These are phyloP conservation scores for Sporisorium reilianum DNA, from an alignment of 1,284 basidiomycete species.

Conservation along the genomic window DNA sequence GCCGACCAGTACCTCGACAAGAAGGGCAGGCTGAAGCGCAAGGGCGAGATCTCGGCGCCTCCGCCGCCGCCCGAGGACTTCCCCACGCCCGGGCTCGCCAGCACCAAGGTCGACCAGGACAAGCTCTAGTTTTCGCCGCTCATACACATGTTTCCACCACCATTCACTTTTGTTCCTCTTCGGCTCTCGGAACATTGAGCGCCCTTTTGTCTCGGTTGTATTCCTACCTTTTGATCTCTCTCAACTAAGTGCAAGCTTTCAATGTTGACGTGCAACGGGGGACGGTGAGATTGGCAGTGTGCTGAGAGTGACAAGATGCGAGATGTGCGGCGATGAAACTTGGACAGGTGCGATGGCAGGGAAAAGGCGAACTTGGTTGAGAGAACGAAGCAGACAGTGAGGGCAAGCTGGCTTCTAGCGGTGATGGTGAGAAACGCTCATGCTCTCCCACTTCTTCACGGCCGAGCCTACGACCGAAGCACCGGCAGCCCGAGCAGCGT, in stretches of 20 bases:
- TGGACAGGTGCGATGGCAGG: too few relatives aligned
- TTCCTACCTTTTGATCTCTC: constrained; percentile 1
- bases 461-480: constrained; percentile 40
- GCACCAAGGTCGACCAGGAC: constrained; percentile 19
- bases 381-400: too few relatives aligned
- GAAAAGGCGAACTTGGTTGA: too few relatives aligned
- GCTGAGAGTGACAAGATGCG: background rate
- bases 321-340: too few relatives aligned
- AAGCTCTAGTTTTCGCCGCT: constrained; percentile 6
- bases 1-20: constrained; percentile 69
- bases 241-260: background rate
- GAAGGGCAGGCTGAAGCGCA: constrained; percentile 58
- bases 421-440: constrained; percentile 16
- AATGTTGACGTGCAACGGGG: background rate
- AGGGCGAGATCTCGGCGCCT: constrained; percentile 62
- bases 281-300: background rate
- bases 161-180: constrained; percentile 10
- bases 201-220: constrained; percentile 4
- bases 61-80: constrained; percentile 63
- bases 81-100: constrained; percentile 55
- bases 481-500: background rate
- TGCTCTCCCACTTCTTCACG: constrained; percentile 49
- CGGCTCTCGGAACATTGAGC: background rate
- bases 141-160: constrained; percentile 3
- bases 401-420: background rate